phyloP scores from a whole-genome alignment of 2,329 filamentous ascomycete species.

The Basipetospora chlamydospora region DNA sequence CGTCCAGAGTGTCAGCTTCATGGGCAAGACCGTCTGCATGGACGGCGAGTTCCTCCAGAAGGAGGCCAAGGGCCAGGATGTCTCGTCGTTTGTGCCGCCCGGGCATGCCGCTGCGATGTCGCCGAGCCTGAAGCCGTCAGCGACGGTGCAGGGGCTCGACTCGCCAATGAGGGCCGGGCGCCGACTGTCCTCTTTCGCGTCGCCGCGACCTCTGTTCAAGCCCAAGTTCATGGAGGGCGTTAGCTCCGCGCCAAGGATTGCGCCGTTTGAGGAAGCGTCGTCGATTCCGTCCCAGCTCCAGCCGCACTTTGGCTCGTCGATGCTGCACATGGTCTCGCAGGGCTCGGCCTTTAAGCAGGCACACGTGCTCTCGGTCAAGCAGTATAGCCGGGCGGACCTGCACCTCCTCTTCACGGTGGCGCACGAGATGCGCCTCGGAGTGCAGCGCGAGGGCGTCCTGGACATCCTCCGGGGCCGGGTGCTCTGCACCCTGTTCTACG shows the following conservation, averaged over 20 bases:
- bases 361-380: slow-evolving; percentile 81
- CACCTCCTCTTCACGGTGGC: slow-evolving; percentile 93
- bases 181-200: slow-evolving; percentile 10
- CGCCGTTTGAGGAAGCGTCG: not conserved
- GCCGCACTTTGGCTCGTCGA: slow-evolving; percentile 39
- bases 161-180: not conserved
- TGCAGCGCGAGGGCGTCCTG: slow-evolving; percentile 81
- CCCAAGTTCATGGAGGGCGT: not conserved
- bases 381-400: slow-evolving; percentile 76
- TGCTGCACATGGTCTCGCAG: slow-evolving; percentile 59
- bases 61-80: slow-evolving; percentile 51
- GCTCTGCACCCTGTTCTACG: slow-evolving; percentile 89
- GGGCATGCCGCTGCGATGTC: slow-evolving; percentile 26
- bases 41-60: slow-evolving; percentile 48
- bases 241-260: not conserved
- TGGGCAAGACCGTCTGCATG: slow-evolving; percentile 58
- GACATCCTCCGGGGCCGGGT: slow-evolving; percentile 76
- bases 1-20: slow-evolving; percentile 63
- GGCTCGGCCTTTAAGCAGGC: slow-evolving; percentile 75
- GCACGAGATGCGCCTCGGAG: slow-evolving; percentile 91
- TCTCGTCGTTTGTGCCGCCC: slow-evolving; percentile 52
- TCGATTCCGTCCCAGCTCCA: slow-evolving; percentile 26
- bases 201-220: not conserved
- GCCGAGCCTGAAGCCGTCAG: slow-evolving; percentile 36
- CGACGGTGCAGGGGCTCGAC: slow-evolving; percentile 1